These are phyloP conservation scores for Zymoseptoria pseudotritici DNA, from an alignment of 2,329 filamentous ascomycete genomes.

Conservation along the genomic window DNA sequence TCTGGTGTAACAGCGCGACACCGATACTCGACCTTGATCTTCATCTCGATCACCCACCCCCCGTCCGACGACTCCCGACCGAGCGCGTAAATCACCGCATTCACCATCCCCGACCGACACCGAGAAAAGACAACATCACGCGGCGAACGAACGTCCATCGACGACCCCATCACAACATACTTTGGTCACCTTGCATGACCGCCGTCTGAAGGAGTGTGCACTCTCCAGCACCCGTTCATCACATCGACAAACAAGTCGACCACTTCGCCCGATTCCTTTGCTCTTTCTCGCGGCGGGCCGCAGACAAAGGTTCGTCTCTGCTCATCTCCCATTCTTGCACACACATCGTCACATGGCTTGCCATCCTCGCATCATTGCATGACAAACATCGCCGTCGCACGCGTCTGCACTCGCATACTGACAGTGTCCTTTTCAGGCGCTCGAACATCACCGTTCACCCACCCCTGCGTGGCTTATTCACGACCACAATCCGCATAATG, in stretches of 20 bases:
- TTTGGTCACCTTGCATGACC: neutral
- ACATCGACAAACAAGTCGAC: neutral
- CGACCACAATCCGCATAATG: neutral
- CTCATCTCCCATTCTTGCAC: neutral
- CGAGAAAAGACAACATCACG: neutral
- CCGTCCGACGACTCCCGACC: neutral
- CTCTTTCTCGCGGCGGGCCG: constrained; percentile 1
- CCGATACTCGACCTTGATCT: neutral
- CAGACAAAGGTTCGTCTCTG: neutral
- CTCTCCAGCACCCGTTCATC: neutral
- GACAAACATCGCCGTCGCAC: neutral
- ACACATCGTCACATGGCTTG: neutral
- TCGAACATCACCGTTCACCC: neutral
- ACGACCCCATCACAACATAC: neutral
- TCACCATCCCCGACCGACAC: neutral
- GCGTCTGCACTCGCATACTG: neutral
- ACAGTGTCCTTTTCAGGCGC: neutral
- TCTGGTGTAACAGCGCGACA: neutral
- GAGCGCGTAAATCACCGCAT: neutral
- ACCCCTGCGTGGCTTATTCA: neutral
- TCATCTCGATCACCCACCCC: neutral
- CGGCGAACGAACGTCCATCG: neutral
- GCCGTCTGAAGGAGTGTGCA: neutral
- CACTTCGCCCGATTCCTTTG: neutral
- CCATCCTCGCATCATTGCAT: neutral